Evolutionary conservation across 139 green algal genomes (phyloP), one percentile per base, ranked within the genome.

Genomic region (Chlorella sp.): DNA sequence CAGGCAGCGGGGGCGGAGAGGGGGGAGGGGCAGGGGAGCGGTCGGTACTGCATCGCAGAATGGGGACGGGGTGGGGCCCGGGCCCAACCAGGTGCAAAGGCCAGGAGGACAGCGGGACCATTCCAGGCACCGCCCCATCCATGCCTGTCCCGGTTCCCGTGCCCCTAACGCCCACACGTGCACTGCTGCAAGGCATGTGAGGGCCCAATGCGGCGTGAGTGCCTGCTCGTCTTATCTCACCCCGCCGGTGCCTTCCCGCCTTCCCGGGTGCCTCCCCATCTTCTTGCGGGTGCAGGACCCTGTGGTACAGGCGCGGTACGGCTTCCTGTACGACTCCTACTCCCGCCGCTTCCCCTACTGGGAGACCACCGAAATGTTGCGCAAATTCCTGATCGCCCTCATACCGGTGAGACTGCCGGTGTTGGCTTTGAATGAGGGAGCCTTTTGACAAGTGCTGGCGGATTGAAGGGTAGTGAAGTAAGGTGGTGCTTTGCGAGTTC

Each of bases 291-390:
- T 64, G 83, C 84, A 94, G 87, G 92, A 94, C 37, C 73, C 81
- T 0, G 36, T 85, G 48, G 57, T 93, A 1, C 68, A 81, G 30
- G 66, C 73, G 26, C 83, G 83, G 34, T 94, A 89, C 81, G 92
- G 91, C 2, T 94, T 94, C 82, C 77, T 94, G 73, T 94, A 94
- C 88, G 78, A 53, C 26, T 91, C 87, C 57, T 94, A 94, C 82
- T 28, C 34, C 26, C 78, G 34, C 21, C 60, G 28, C 36, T 36
- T 90, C 5, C 81, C 83, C 30, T 93, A 91, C 86, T 94, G 92
- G 92, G 92, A 94, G n/a, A 90, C 91, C 11, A 73, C 85, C 15
- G 89, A 94, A 28, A 93, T 90, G 83, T 64, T 94, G 42, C 87
- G 92, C 78, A 94, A 92, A 88, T 89, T 94, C 60, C 57, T 76